These are phyloP conservation scores for Paraconiothyrium sp. DNA, from an alignment of 2,329 filamentous ascomycete species.

Conservation along the genomic window DNA sequence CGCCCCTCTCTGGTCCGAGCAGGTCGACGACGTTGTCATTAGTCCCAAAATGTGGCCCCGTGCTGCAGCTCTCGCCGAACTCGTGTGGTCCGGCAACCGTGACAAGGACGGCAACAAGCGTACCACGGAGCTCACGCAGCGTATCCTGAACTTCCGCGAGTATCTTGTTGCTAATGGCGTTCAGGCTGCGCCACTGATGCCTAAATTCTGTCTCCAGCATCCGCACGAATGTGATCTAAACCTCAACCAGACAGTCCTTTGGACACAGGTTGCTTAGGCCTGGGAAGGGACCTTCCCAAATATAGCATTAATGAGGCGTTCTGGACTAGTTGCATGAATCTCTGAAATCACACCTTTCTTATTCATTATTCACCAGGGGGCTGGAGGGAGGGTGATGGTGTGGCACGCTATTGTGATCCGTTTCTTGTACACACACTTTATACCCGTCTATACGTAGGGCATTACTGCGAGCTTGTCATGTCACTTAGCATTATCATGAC, in stretches of 20 bases:
- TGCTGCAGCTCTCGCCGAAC: slow-evolving; percentile 65
- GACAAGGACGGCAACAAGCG: slow-evolving; percentile 61
- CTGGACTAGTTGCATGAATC: not conserved
- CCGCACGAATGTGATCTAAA: slow-evolving; percentile 67
- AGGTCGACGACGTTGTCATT: slow-evolving; percentile 63
- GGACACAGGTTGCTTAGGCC: slow-evolving; percentile 6
- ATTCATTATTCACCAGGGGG: not conserved
- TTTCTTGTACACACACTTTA: not conserved
- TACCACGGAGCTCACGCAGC: slow-evolving; percentile 63
- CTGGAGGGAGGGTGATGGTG: not conserved
- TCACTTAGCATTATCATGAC: not conserved
- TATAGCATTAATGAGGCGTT: slow-evolving; percentile 8
- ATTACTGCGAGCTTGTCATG: not conserved
- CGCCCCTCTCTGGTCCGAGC: slow-evolving; percentile 64
- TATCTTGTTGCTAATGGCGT: slow-evolving; percentile 66
- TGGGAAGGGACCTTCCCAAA: no score
- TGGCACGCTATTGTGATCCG: not conserved
- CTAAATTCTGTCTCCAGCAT: slow-evolving; percentile 67
- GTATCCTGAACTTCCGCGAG: slow-evolving; percentile 68
- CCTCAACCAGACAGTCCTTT: slow-evolving; percentile 58
- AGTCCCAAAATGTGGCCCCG: slow-evolving; percentile 65
- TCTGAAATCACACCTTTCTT: not conserved
- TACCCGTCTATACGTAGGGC: not conserved
- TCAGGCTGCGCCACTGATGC: slow-evolving; percentile 60
- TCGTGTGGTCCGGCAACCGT: slow-evolving; percentile 65